Evolutionary conservation across 139 green algal species (phyloP), one percentile per base, ranked within the genome.

Genomic region (Dunaliella primolecta): DNA sequence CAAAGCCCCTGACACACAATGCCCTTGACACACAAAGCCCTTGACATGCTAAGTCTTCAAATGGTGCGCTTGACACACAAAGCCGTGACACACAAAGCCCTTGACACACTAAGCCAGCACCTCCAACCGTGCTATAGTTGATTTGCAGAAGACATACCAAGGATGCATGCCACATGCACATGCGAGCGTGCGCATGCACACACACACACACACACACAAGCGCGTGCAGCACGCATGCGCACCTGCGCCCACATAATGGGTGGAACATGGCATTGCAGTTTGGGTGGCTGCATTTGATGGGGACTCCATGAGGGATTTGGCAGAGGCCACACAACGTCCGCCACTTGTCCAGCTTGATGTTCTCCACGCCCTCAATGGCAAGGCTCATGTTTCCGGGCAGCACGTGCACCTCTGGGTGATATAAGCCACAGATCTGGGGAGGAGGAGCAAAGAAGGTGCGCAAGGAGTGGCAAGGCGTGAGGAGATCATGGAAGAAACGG

Each of bases 241-340:
- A 85, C 81, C 94, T 93, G 35, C 96, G 91, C 21, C 85, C 94
- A 86, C 96, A 98, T 71, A 98, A 85, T 34, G 94, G 92, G 89
- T 98, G 95, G 86, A 97, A 96, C 83, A 30, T 82, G 23, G 71
- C 82, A 74, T 87, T 70, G 86, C 89, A 91, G 78, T 87, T 80
- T 0, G 72, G 46, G 77, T 89, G 86, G 81, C 85, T 82, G 90
- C 92, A 95, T 75, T 89, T 90, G 72, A 93, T 78, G 36, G 91
- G 82, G 27, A 92, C 92, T 25, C 93, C 93, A 2, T 89, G 78
- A 3, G 32, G 30, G 33, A 75, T 82, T 36, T 78, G 23, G 38
- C 92, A 94, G 2, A 92, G 29, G 3, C 21, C 36, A 86, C 90
- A 93, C 2, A 29, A 81, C 33, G 38, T 31, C 2, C 82, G 81